A percentile compares a stretch with the other conserved stretches of the same genome.
Evolutionary conservation across 2,329 filamentous ascomycete species (phyloP).

Genomic region (Xylariales sp.): DNA sequence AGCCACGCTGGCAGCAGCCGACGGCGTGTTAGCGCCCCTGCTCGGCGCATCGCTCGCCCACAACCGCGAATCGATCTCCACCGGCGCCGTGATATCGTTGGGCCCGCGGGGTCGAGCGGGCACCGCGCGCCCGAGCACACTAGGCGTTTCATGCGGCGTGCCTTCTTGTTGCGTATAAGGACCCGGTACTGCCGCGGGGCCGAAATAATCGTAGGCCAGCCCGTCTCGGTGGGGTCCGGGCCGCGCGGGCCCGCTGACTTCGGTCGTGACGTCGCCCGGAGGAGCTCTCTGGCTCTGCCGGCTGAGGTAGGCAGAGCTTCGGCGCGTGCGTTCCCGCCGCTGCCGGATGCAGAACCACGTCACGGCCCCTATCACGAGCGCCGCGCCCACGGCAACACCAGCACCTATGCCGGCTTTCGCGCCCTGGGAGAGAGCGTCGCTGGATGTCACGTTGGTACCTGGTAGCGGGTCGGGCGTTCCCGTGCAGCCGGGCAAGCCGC

Average conservation of each 20-base stretch:
- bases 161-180: constrained; percentile 13
- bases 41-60: constrained; percentile 12
- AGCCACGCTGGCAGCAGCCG: neutral
- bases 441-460: constrained; percentile 26
- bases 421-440: constrained; percentile 35
- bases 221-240: constrained; percentile 8
- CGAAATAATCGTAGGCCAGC: constrained; percentile 22
- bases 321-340: constrained; percentile 23
- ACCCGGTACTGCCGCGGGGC: constrained; percentile 15
- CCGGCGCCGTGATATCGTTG: constrained; percentile 44
- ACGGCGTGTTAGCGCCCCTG: constrained; percentile 13
- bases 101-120: constrained; percentile 41
- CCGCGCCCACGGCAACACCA: constrained; percentile 42
- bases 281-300: neutral
- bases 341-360: constrained; percentile 45
- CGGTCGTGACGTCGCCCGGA: constrained; percentile 1
- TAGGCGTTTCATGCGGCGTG: constrained; percentile 26
- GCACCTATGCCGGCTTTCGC: constrained; percentile 55
- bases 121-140: constrained; percentile 32
- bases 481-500: constrained; percentile 25
- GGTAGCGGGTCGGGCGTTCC: constrained; percentile 34
- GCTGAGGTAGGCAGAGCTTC: constrained; percentile 10
- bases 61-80: constrained; percentile 46
- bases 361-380: constrained; percentile 35
- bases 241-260: constrained; percentile 11